A percentile compares a stretch with the other conserved stretches of the same genome.
phyloP scores from a whole-genome alignment of 768 basidiomycete genomes.

The Leccinum longicurvipes region DNA sequence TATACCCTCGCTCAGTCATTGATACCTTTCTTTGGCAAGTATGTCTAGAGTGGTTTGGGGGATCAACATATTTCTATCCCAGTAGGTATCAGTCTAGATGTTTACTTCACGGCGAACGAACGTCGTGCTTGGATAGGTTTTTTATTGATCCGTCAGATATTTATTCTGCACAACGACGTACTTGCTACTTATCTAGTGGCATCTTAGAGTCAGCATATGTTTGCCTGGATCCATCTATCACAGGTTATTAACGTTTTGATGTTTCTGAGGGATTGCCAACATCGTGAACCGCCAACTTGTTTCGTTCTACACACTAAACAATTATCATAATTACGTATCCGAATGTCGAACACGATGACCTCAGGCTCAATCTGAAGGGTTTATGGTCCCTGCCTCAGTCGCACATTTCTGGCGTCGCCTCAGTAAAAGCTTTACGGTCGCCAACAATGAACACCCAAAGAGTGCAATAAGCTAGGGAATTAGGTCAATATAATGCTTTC shows the following conservation, averaged over 20 bases:
- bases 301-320: too few relatives aligned
- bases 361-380: too few relatives aligned
- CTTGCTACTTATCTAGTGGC: neutral
- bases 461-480: neutral
- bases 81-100: neutral
- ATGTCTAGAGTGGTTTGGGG: conserved; percentile 47
- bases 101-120: neutral
- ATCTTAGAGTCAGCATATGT: too few relatives aligned
- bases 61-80: neutral
- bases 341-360: too few relatives aligned
- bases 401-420: neutral
- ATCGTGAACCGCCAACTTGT: too few relatives aligned
- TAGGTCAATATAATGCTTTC: neutral
- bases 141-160: conserved; percentile 14
- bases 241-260: too few relatives aligned
- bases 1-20: conserved; percentile 96
- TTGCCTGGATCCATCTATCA: too few relatives aligned
- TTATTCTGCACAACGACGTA: neutral
- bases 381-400: neutral
- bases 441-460: neutral
- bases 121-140: neutral
- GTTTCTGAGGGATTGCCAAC: too few relatives aligned
- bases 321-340: too few relatives aligned
- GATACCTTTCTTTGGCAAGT: conserved; percentile 89
- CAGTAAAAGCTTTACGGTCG: neutral